These are phyloP conservation scores for Suillus occidentalis DNA, from an alignment of 768 basidiomycete genomes.

Conservation along the genomic window DNA sequence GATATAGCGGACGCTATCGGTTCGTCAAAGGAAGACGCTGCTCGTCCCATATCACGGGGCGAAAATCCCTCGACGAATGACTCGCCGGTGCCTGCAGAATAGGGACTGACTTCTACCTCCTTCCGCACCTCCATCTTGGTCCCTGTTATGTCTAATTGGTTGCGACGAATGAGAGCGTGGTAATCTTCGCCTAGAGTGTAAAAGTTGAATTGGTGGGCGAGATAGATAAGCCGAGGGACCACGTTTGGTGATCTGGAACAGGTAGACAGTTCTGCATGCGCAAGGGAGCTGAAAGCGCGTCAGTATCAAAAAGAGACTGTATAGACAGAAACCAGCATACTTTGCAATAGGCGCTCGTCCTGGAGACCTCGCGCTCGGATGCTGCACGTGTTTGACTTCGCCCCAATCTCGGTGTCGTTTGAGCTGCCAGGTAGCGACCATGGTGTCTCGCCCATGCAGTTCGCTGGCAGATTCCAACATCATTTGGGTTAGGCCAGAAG, in stretches of 20 bases:
- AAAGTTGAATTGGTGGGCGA: constrained; percentile 85
- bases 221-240: constrained; percentile 76
- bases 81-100: constrained; percentile 40
- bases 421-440: constrained; percentile 68
- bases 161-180: constrained; percentile 69
- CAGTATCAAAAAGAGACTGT: constrained; percentile 12
- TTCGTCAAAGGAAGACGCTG: constrained; percentile 61
- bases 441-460: constrained; percentile 37
- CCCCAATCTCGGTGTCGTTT: constrained; percentile 50
- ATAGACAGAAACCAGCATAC: not conserved
- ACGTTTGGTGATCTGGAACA: constrained; percentile 56
- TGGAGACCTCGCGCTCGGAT: constrained; percentile 10
- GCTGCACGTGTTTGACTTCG: constrained; percentile 43
- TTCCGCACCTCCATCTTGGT: constrained; percentile 67
- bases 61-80: constrained; percentile 56
- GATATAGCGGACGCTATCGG: constrained; percentile 75
- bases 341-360: constrained; percentile 9
- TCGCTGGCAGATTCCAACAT: constrained; percentile 38
- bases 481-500: constrained; percentile 35
- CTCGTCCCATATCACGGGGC: constrained; percentile 42
- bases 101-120: constrained; percentile 67
- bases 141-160: constrained; percentile 57
- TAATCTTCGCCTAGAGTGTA: constrained; percentile 74
- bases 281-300: constrained; percentile 52
- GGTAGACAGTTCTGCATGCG: constrained; percentile 83